Evolutionary conservation across 1,284 basidiomycete genomes (phyloP).

Genomic region (Sanghuangporus baumii): DNA sequence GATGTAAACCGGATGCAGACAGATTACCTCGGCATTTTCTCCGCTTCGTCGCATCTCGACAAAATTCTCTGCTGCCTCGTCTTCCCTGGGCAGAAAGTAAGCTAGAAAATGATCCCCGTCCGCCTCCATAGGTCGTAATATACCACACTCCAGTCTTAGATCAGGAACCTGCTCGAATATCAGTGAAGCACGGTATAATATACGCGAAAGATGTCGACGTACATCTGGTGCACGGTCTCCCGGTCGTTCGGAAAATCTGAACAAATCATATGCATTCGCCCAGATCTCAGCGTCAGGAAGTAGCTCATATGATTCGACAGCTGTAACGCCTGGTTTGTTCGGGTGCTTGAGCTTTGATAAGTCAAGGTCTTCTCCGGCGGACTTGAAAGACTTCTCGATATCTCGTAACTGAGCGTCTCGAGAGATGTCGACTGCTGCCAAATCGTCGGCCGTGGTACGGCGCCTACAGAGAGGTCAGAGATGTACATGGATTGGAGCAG

Average conservation of each 20-base stretch:
- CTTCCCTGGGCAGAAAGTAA: conserved; percentile 83
- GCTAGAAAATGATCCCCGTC: conserved; percentile 84
- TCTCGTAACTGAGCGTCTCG: conserved; percentile 73
- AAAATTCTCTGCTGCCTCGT: conserved; percentile 59
- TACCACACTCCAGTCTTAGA: conserved; percentile 76
- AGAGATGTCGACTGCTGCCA: conserved; percentile 60
- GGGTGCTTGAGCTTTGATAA: conserved; percentile 66
- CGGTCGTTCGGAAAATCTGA: conserved; percentile 85
- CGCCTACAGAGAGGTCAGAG: conserved; percentile 34
- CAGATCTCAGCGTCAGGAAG: conserved; percentile 85
- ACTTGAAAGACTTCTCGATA: conserved; percentile 79
- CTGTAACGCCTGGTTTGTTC: conserved; percentile 70
- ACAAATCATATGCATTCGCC: conserved; percentile 85
- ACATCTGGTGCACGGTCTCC: conserved; percentile 68
- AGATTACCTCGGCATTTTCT: conserved; percentile 45
- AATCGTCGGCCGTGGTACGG: conserved; percentile 36
- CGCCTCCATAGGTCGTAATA: conserved; percentile 81
- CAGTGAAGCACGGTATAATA: conserved; percentile 3
- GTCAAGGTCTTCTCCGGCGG: conserved; percentile 54
- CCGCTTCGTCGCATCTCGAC: conserved; percentile 36
- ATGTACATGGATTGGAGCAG: not conserved
- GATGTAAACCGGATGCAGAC: conserved; percentile 1
- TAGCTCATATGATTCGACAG: conserved; percentile 81
- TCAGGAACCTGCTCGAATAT: conserved; percentile 51
- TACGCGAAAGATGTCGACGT: conserved; percentile 21